Evolutionary conservation across 768 basidiomycete species (phyloP).

Genomic region (Megacollybia marginata): DNA sequence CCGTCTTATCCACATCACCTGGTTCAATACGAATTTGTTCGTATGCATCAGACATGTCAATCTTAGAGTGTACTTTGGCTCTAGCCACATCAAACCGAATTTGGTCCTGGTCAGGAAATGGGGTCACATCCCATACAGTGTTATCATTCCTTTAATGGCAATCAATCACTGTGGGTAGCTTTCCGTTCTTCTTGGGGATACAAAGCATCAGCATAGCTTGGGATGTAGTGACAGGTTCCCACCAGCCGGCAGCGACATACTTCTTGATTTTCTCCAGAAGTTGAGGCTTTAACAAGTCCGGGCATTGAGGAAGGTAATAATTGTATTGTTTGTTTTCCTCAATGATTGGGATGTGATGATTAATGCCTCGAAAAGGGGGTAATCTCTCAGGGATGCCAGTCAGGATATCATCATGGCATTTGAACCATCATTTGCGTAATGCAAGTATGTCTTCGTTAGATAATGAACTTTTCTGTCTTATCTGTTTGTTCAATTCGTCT

Average conservation of each 20-base stretch:
- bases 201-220: conserved; percentile 12
- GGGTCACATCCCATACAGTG: conserved; percentile 15
- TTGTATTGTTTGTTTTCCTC: conserved; percentile 3
- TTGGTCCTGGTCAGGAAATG: too few relatives aligned
- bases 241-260: too few relatives aligned
- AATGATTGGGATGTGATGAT: conserved; percentile 20
- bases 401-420: too few relatives aligned
- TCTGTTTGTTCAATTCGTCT: too few relatives aligned
- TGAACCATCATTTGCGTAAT: too few relatives aligned
- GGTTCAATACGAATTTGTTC: conserved; percentile 19
- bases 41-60: conserved; percentile 21
- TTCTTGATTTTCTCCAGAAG: too few relatives aligned
- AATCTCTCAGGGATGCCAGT: conserved; percentile 6
- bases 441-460: too few relatives aligned
- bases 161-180: conserved; percentile 18
- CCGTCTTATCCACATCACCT: too few relatives aligned
- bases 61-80: too few relatives aligned
- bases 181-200: conserved; percentile 14
- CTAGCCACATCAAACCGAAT: too few relatives aligned
- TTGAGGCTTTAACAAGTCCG: too few relatives aligned
- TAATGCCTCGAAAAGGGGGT: conserved; percentile 18
- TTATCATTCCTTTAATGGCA: conserved; percentile 16
- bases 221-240: background rate
- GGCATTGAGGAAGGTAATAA: background rate
- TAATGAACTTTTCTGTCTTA: too few relatives aligned